Evolutionary conservation across 2,329 filamentous ascomycete species (phyloP), one percentile per base, ranked within the genome.

Genomic region (Aspergillus uvarum): DNA sequence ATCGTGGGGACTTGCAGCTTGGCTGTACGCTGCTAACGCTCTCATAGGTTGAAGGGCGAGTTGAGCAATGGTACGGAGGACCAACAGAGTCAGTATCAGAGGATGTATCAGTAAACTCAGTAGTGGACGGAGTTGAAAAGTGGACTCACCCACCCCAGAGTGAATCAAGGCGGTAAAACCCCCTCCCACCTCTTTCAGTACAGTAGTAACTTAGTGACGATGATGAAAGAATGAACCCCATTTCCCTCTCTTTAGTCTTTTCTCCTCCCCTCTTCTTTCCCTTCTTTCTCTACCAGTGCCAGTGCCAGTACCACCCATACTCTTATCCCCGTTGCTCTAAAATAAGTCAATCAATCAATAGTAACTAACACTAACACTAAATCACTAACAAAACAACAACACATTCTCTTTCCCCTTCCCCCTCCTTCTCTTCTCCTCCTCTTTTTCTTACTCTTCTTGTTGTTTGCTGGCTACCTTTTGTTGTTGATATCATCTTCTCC

Each of bases 401-500:
- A 44, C 16, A 44, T 29, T 29, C 26, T 5, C 38, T 7, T 16
- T 44, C 6, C 12, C 16, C 38, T 44, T 44, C 16, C 6, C 38
- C 16, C 38, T 44, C 38, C 38, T 6, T 19, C 38, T 16, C n/a
- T 3, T 44, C 38, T 19, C 38, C 38, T 44, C 38, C 38, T 42
- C 16, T n/a, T 16, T n/a, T n/a, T n/a, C 16, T 5, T 42, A 6
- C 16, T 42, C 38, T 44, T 44, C 14, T 19, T 7, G 32, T 44
- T n/a, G 38, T 10, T 44, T n/a, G 14, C n/a, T 35, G 32, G 11
- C 5, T 35, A 16, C 12, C 4, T 35, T 35, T 16, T 35, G 26
- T 29, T 10, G 59, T 57, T 57, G 52, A 56, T 54, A 61, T 59
- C 53, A 56, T 56, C 58, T 51, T 19, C 54, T 53, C 44, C 51